phyloP scores from a whole-genome alignment of 805 yeast species.

The Saccharomycopsis amapae region DNA sequence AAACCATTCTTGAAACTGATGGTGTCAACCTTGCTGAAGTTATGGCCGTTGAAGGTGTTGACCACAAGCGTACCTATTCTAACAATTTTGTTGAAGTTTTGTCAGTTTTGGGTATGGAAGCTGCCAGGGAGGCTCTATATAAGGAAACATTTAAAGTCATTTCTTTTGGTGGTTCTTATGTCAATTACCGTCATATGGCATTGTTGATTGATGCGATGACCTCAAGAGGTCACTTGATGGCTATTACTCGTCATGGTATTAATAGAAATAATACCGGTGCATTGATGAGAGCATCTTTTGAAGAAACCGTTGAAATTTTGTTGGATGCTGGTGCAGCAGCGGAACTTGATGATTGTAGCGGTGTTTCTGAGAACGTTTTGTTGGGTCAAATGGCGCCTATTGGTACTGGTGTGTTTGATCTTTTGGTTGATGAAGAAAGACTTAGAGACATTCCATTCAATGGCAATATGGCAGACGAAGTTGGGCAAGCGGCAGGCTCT shows the following conservation, averaged over 20 bases:
- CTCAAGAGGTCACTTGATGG: slow-evolving; percentile 95
- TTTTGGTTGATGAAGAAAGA: slow-evolving; percentile 86
- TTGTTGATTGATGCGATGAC: slow-evolving; percentile 97
- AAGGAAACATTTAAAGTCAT: slow-evolving; percentile 93
- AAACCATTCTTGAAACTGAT: slow-evolving; percentile 98
- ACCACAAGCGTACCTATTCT: slow-evolving; percentile 82
- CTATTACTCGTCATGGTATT: slow-evolving; percentile 98
- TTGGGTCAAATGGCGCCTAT: slow-evolving; percentile 98
- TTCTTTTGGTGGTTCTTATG: slow-evolving; percentile 99
- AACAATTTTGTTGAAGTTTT: slow-evolving; percentile 94
- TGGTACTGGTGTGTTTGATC: slow-evolving; percentile 98
- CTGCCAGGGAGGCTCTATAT: slow-evolving; percentile 90
- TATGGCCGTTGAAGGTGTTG: slow-evolving; percentile 92
- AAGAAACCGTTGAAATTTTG: slow-evolving; percentile 96
- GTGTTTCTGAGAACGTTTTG: slow-evolving; percentile 96
- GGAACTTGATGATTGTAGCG: slow-evolving; percentile 95
- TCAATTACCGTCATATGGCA: slow-evolving; percentile 97
- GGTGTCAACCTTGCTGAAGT: slow-evolving; percentile 96
- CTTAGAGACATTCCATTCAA: slow-evolving; percentile 58
- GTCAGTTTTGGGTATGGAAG: slow-evolving; percentile 96
- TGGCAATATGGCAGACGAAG: slow-evolving; percentile 29
- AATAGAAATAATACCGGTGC: slow-evolving; percentile 99
- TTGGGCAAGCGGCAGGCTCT: slow-evolving; percentile 35
- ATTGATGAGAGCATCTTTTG: slow-evolving; percentile 97
- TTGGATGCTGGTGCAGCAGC: slow-evolving; percentile 98